Conservation (phyloP, 129 eudicot genomes). For the Artemisia annua region DNA sequence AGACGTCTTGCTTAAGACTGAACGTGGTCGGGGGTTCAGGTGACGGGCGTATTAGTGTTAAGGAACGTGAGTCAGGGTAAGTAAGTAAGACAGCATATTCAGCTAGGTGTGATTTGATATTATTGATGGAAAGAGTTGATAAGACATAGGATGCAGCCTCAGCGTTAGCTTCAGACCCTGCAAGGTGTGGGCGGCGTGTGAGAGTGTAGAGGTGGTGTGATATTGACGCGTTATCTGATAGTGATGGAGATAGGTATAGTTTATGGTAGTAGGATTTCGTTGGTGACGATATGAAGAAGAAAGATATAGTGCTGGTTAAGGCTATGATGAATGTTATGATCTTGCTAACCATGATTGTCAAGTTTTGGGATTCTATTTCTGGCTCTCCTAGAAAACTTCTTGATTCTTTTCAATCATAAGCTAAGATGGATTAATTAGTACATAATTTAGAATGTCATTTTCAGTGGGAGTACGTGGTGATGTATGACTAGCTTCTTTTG, state of each 20-base stretch:
- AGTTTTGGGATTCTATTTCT: neutral
- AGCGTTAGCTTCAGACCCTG: slow-evolving; percentile 71
- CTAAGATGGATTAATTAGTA: slow-evolving; percentile 1
- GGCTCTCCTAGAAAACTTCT: neutral
- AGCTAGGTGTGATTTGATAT: slow-evolving; percentile 48
- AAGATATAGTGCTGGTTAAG: slow-evolving; percentile 47
- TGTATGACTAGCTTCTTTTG: slow-evolving; percentile 3
- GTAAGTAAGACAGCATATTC: slow-evolving; percentile 55
- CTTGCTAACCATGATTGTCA: slow-evolving; percentile 29
- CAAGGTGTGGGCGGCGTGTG: slow-evolving; percentile 77
- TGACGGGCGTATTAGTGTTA: slow-evolving; percentile 40
- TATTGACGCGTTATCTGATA: slow-evolving; percentile 55
- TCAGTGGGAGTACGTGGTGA: slow-evolving; percentile 4
- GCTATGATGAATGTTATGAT: slow-evolving; percentile 37
- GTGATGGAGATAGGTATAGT: slow-evolving; percentile 44
- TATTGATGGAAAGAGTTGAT: slow-evolving; percentile 54
- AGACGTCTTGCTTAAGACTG: slow-evolving; percentile 50
- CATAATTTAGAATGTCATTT: slow-evolving; percentile 14
- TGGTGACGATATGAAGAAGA: slow-evolving; percentile 34
- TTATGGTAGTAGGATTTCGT: slow-evolving; percentile 52
- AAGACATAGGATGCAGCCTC: slow-evolving; percentile 63
- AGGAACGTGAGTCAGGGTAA: slow-evolving; percentile 58
- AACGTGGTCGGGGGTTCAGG: slow-evolving; percentile 41
- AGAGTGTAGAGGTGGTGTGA: slow-evolving; percentile 68
- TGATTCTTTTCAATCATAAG: neutral